Evolutionary conservation across 2,329 filamentous ascomycete species (phyloP).

Genomic region (Hypoxylon sp.): DNA sequence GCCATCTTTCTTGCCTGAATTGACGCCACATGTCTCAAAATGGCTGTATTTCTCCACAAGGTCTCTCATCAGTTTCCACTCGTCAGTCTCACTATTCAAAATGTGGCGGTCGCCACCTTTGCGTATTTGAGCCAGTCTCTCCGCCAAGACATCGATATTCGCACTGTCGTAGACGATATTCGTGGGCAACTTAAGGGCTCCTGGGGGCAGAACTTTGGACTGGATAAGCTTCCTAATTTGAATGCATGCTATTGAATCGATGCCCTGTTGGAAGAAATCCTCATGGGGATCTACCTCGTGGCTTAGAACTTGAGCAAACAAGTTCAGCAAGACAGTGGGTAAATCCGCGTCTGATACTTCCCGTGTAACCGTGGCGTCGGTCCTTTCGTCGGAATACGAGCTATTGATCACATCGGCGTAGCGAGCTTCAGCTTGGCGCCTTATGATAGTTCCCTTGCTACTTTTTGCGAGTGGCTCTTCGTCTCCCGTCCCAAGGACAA

Average conservation of each 20-base stretch:
- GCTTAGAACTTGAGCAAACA: constrained; percentile 55
- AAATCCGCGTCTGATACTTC: constrained; percentile 57
- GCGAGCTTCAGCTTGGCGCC: constrained; percentile 64
- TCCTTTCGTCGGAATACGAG: constrained; percentile 57
- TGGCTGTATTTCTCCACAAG: constrained; percentile 52
- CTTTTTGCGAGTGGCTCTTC: constrained; percentile 66
- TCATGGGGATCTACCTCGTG: constrained; percentile 54
- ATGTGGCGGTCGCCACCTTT: background rate
- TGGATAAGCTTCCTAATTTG: constrained; percentile 62
- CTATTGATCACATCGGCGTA: constrained; percentile 63
- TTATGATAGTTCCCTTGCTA: constrained; percentile 73
- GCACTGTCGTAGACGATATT: constrained; percentile 74
- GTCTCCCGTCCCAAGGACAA: constrained; percentile 58
- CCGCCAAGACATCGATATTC: constrained; percentile 58
- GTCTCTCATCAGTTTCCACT: constrained; percentile 48
- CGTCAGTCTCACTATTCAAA: constrained; percentile 16
- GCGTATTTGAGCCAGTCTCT: constrained; percentile 43
- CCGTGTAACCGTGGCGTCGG: constrained; percentile 11
- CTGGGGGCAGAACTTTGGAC: constrained; percentile 41
- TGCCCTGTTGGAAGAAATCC: constrained; percentile 70
- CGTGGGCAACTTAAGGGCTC: constrained; percentile 59
- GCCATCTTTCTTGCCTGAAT: constrained; percentile 17
- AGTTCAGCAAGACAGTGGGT: constrained; percentile 50
- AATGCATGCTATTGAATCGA: constrained; percentile 72
- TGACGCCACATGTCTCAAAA: constrained; percentile 24